Conservation (phyloP, 345 rosid genomes). For the Eucalyptus coolabah region DNA sequence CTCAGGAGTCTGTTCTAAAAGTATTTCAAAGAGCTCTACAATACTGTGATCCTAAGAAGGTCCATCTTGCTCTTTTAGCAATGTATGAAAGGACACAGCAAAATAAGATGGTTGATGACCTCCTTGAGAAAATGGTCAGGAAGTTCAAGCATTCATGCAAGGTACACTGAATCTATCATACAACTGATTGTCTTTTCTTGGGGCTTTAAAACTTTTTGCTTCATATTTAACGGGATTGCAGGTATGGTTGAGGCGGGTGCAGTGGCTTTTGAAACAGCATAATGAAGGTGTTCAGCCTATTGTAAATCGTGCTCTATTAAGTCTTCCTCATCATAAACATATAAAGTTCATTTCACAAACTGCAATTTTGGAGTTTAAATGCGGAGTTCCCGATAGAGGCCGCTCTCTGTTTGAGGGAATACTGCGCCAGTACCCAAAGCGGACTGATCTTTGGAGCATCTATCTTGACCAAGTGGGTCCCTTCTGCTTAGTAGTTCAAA, state of each 20-base stretch:
- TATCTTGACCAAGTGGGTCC: slow-evolving; percentile 81
- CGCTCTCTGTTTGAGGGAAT: slow-evolving; percentile 83
- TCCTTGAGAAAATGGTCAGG: slow-evolving; percentile 64
- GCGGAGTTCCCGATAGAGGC: slow-evolving; percentile 83
- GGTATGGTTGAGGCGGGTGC: slow-evolving; percentile 77
- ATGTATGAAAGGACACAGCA: slow-evolving; percentile 85
- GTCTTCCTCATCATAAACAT: slow-evolving; percentile 82
- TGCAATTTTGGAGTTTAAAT: slow-evolving; percentile 81
- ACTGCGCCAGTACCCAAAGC: slow-evolving; percentile 79
- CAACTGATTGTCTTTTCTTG: not conserved
- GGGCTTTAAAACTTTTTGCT: not conserved
- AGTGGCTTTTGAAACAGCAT: slow-evolving; percentile 35
- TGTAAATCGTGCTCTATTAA: slow-evolving; percentile 55
- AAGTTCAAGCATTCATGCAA: slow-evolving; percentile 94
- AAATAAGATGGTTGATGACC: slow-evolving; percentile 56
- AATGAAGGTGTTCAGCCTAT: slow-evolving; percentile 57
- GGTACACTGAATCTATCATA: slow-evolving; percentile 18
- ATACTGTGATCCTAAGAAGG: slow-evolving; percentile 73
- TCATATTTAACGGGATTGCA: not conserved
- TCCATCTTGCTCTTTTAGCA: slow-evolving; percentile 69
- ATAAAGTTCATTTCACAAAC: slow-evolving; percentile 82
- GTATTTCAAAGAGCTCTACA: slow-evolving; percentile 86
- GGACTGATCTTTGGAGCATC: slow-evolving; percentile 93
- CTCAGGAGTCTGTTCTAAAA: slow-evolving; percentile 76
- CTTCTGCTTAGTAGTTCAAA: not conserved